Base-by-base conservation (phyloP, 2,329 filamentous ascomycete species). In the Hirsutella thompsonii region DNA sequence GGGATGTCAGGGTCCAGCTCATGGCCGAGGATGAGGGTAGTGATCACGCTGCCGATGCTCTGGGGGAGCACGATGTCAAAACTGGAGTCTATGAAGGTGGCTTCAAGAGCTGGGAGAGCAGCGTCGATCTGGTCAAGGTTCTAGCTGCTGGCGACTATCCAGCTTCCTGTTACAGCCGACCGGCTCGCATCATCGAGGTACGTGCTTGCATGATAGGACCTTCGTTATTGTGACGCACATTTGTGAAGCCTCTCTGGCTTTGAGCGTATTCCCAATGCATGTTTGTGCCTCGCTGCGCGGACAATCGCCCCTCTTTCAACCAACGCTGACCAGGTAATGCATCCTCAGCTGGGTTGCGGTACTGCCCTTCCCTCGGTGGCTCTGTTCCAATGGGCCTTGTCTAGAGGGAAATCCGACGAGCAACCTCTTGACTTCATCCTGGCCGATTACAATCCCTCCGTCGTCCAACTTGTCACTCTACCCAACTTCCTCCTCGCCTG, bases 101-200 rank as follows among this genome's bases (percentile, higher is more conserved):
- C 20, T 88, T 90, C 66, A 92, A 92, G 66, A 89, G 82, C 52
- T 92, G 85, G 85, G 85, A 92, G 63, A 89, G 84, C 61, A 86
- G 81, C 44, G 69, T 88, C 40, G 85, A 92, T 56, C 67, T 92
- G 16, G 82, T 85, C 39, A 83, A 79, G 54, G 76, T 82, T n/a
- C 58, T 81, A 23, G 68, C 68, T 1, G 52, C 56, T 3, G 65
- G 66, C 20, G 57, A 62, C 11, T 58, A 63, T 38, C 49, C 61
- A n/a, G 44, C 56, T 16, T 44, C 56, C 3, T 48, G 60, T 44
- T 50, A 50, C 18, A 46, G 57, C 10, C 54, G 56, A 21, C 59
- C 66, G 0, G 57, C 65, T 39, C 63, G 66, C 29, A 54, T 76
- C 30, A 64, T 77, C 38, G 74, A 78, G 69, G 74, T 77, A 37